A percentile compares a stretch with the other conserved stretches of the same genome.
phyloP scores from a whole-genome alignment of 78 protist genomes.

The Chrysochromulina parva region DNA sequence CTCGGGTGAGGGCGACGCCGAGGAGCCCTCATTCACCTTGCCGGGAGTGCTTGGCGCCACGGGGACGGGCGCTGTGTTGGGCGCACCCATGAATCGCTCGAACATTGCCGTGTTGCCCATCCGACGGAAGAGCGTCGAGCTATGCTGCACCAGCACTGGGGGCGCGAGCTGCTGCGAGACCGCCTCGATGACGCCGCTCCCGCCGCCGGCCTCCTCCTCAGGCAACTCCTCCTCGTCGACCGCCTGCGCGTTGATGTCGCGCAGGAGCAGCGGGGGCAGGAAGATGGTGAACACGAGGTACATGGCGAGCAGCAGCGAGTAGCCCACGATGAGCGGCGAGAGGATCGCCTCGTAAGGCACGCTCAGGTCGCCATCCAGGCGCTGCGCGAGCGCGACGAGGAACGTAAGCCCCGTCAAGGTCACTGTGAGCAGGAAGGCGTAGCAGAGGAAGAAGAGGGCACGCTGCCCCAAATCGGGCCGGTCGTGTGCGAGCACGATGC shows the following conservation, averaged over 20 bases:
- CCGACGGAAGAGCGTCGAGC: neutral
- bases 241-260: neutral
- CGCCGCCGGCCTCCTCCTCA: neutral
- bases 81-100: neutral
- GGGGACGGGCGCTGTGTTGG: neutral
- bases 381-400: neutral
- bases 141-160: neutral
- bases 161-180: slow-evolving; percentile 1
- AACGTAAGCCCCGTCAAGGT: neutral
- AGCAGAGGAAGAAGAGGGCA: neutral
- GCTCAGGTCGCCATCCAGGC: neutral
- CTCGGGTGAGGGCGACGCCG: neutral
- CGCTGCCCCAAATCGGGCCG: neutral
- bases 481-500: neutral
- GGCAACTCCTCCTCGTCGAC: neutral
- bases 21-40: too few species aligned
- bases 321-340: neutral
- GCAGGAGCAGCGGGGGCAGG: neutral
- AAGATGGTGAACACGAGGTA: neutral
- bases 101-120: neutral
- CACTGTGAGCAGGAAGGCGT: neutral
- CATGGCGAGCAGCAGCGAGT: neutral
- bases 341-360: neutral
- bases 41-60: neutral
- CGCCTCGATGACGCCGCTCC: neutral